phyloP scores from a whole-genome alignment of 176 grass and related monocot species.

The Calamus simplicifolius region DNA sequence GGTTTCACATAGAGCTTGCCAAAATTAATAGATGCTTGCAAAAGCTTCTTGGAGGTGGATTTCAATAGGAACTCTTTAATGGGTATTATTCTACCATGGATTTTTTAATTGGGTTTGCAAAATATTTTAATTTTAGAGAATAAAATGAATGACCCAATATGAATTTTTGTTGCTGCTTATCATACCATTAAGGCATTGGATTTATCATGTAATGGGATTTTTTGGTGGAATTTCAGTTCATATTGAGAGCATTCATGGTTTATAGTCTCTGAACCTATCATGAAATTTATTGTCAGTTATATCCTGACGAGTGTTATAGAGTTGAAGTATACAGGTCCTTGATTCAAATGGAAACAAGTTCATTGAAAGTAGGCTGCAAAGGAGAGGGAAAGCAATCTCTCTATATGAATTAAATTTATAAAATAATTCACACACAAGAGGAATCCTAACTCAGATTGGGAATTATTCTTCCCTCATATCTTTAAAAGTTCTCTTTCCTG shows the following conservation, averaged over 20 bases:
- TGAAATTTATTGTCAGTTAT: constrained; percentile 50
- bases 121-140: constrained; percentile 58
- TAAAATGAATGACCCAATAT: constrained; percentile 42
- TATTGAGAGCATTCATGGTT: constrained; percentile 28
- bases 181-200: constrained; percentile 46
- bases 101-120: constrained; percentile 58
- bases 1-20: constrained; percentile 3
- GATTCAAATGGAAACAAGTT: constrained; percentile 60
- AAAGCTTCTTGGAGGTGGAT: constrained; percentile 48
- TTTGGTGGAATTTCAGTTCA: constrained; percentile 57
- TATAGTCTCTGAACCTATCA: constrained; percentile 73
- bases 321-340: constrained; percentile 58
- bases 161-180: constrained; percentile 22
- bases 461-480: constrained; percentile 59
- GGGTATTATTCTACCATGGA: constrained; percentile 69
- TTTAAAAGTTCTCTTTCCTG: constrained; percentile 45
- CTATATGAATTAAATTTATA: no score
- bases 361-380: constrained; percentile 36
- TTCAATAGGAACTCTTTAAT: constrained; percentile 65
- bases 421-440: constrained; percentile 50
- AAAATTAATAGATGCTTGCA: constrained; percentile 38
- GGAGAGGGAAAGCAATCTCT: constrained; percentile 50
- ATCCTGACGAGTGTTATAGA: constrained; percentile 57
- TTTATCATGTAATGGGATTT: constrained; percentile 67
- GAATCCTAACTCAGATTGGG: constrained; percentile 70